Base-by-base conservation (phyloP, 768 basidiomycete species). In the Xanthoconium purpureum region DNA sequence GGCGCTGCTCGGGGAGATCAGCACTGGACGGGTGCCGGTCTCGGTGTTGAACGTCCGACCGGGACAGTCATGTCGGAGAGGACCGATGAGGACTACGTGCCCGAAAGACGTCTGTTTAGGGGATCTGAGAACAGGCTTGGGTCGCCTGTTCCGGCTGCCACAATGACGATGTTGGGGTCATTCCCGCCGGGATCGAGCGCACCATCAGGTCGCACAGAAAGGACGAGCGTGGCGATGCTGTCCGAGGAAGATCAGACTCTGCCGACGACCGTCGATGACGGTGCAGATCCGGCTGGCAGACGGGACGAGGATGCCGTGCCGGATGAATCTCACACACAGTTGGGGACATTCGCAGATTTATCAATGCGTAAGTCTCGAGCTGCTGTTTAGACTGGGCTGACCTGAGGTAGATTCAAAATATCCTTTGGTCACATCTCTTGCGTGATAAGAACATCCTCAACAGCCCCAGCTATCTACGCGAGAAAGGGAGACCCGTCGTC, bases 251-350 rank as follows among this genome's bases (percentile, higher is more conserved):
- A 98, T 67, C 83, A 83, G 70, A 81, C 74, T 15, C 77, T 80
- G 70, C 95, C 96, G 6, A 89, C 85, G 46, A 97, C 95, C n/a
- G n/a, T n/a, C n/a, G n/a, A n/a, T n/a, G 40, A 91, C 85, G 70
- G 78, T 98, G 12, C 97, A 98, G 75, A 82, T 98, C 55, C 79
- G 97, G 52, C 68, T 98, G 52, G 91, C 90, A 11, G 94, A 96
- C 72, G 96, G 96, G 10, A 90, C 92, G 29, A 14, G 91, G 64
- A 81, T 95, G 67, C 86, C 90, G 5, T 84, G 83, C 43, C 78
- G 91, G 51, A 91, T 96, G 88, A 98, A 98, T 70, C 75, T 93
- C 57, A 88, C 94, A 98, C 66, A 96, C 90, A 0, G 86, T 97
- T 3, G 79, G 81, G 17, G 93, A 97, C 68, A 79, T 97, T 50